A percentile compares a stretch with the other conserved stretches of the same genome.
Evolutionary conservation across 2,329 filamentous ascomycete species (phyloP).

Genomic region (Trichoderma endophyticum): DNA sequence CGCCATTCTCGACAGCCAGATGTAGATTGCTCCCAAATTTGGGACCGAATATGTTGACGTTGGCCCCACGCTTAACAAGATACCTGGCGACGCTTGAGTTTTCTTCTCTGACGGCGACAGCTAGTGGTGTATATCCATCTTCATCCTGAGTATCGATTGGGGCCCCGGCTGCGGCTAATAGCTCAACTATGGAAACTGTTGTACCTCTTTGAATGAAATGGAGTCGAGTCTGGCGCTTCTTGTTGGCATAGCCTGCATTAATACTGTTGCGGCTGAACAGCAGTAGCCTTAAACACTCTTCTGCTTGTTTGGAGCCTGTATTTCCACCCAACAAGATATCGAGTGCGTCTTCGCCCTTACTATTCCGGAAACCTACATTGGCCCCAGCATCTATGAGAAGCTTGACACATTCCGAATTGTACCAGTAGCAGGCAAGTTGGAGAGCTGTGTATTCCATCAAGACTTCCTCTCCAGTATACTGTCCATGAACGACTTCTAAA

Average conservation of each 20-base stretch:
- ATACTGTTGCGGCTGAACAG: neutral
- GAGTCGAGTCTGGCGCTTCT: neutral
- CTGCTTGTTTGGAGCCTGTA: neutral
- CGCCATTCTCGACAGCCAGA: neutral
- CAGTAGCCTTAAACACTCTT: neutral
- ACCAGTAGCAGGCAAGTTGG: neutral
- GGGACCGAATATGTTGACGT: neutral
- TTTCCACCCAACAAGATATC: neutral
- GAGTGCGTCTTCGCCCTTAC: neutral
- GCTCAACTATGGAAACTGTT: neutral
- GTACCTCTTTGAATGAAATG: neutral
- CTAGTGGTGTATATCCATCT: neutral
- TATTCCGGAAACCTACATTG: neutral
- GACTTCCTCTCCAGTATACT: rapidly evolving
- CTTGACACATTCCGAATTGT: neutral
- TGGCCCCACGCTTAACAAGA: neutral
- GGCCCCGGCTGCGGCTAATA: neutral
- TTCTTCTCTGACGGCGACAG: neutral
- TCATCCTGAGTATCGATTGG: neutral
- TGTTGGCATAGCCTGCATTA: neutral
- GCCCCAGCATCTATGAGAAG: neutral
- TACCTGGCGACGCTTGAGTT: neutral
- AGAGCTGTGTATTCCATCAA: neutral
- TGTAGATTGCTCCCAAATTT: neutral
- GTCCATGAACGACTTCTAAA: neutral